phyloP scores from a whole-genome alignment of 1,284 basidiomycete genomes.

The Meripilus lineatus region DNA sequence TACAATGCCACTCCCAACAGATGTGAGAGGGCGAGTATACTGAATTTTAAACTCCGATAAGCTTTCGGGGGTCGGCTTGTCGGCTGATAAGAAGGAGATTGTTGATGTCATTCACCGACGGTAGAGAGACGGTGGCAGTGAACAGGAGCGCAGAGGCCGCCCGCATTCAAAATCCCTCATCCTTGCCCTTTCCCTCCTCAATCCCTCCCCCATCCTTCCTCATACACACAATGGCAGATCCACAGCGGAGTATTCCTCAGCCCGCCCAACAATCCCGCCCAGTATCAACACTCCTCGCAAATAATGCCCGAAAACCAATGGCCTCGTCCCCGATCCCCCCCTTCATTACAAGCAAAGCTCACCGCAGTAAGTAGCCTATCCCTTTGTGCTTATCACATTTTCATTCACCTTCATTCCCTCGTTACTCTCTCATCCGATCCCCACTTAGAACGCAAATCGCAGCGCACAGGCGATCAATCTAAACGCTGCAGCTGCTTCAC shows the following conservation, averaged over 20 bases:
- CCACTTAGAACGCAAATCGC: slow-evolving; percentile 52
- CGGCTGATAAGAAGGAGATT: too few species aligned
- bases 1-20: too few species aligned
- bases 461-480: slow-evolving; percentile 28
- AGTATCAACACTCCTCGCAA: slow-evolving; percentile 38
- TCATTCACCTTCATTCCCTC: slow-evolving; percentile 4
- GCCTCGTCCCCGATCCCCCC: slow-evolving; percentile 72
- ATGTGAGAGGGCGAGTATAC: too few species aligned
- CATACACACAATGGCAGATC: slow-evolving; percentile 18
- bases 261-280: slow-evolving; percentile 21
- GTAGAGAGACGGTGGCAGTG: too few species aligned
- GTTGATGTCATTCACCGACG: too few species aligned
- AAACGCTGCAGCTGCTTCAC: slow-evolving; percentile 36
- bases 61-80: too few species aligned
- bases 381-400: slow-evolving; percentile 9
- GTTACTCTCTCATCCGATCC: slow-evolving; percentile 2
- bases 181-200: slow-evolving; percentile 9
- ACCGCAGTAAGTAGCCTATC: slow-evolving; percentile 51
- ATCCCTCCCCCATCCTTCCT: slow-evolving; percentile 9
- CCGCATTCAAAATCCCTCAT: slow-evolving; percentile 14
- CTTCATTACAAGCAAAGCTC: slow-evolving; percentile 90
- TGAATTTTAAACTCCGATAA: too few species aligned
- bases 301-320: slow-evolving; percentile 28
- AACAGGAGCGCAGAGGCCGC: slow-evolving; percentile 1
- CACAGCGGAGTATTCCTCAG: neutral